These are phyloP conservation scores for Boletales sp. DNA, from an alignment of 768 basidiomycete species.

Conservation along the genomic window DNA sequence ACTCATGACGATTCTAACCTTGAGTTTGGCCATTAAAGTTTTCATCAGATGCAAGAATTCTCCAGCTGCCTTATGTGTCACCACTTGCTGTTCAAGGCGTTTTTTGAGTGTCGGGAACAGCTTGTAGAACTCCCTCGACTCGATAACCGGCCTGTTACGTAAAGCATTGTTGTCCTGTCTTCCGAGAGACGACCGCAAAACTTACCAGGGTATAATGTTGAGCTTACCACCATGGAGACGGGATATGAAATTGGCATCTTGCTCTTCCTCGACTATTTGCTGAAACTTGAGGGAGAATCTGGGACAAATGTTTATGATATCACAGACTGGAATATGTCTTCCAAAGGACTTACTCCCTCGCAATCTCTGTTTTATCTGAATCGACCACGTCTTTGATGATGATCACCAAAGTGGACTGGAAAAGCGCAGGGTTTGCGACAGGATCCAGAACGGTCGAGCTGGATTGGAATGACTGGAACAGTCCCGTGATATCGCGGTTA, in stretches of 20 bases:
- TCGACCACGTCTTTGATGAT: constrained; percentile 71
- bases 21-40: constrained; percentile 63
- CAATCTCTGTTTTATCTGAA: constrained; percentile 55
- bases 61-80: constrained; percentile 48
- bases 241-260: constrained; percentile 59
- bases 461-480: constrained; percentile 61
- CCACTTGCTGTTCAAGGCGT: constrained; percentile 43
- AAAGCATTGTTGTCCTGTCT: neutral
- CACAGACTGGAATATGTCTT: neutral
- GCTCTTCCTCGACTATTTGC: constrained; percentile 57
- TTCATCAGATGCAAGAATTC: constrained; percentile 56
- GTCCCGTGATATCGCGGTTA: constrained; percentile 56
- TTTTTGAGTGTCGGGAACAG: constrained; percentile 46
- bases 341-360: constrained; percentile 43
- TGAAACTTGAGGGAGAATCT: constrained; percentile 58
- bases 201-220: constrained; percentile 54
- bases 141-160: constrained; percentile 48
- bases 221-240: constrained; percentile 53
- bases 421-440: constrained; percentile 51
- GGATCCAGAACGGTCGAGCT: constrained; percentile 56
- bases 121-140: constrained; percentile 54
- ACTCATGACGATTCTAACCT: constrained; percentile 33
- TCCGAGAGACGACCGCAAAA: neutral
- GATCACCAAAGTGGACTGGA: constrained; percentile 56
- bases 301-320: neutral